These are phyloP conservation scores for Asparagopsis taxiformis DNA, from an alignment of 31 red algal species.

Conservation along the genomic window DNA sequence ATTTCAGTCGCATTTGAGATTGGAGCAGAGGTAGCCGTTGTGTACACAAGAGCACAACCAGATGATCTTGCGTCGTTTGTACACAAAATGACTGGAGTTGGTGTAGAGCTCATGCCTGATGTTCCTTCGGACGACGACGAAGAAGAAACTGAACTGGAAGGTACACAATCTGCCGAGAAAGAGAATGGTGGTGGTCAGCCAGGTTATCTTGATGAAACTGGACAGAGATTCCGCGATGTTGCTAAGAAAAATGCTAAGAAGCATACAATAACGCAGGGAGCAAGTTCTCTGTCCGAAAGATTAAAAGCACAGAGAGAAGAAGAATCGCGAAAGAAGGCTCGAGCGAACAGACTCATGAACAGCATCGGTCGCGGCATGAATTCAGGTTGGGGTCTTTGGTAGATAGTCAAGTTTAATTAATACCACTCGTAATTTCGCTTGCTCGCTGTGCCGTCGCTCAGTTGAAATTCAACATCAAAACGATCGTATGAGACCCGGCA, in stretches of 20 bases:
- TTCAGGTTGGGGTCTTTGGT: slow-evolving; percentile 57
- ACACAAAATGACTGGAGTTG: slow-evolving; percentile 44
- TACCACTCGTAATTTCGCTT: too few relatives aligned
- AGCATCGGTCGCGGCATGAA: slow-evolving; percentile 66
- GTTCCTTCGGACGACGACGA: slow-evolving; percentile 24
- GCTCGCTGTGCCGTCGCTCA: too few relatives aligned
- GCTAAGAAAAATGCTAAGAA: slow-evolving; percentile 67
- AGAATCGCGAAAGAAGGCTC: slow-evolving; percentile 66
- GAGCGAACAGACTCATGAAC: slow-evolving; percentile 57
- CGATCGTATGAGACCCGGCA: too few relatives aligned
- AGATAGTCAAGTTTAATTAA: too few relatives aligned
- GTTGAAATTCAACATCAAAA: too few relatives aligned
- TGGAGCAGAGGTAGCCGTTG: slow-evolving; percentile 74
- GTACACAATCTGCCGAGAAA: slow-evolving; percentile 22
- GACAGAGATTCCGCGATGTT: slow-evolving; percentile 50
- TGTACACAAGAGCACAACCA: slow-evolving; percentile 38
- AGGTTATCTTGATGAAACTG: slow-evolving; percentile 64
- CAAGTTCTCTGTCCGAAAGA: slow-evolving; percentile 54
- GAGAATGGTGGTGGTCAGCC: slow-evolving; percentile 24
- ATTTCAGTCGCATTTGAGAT: slow-evolving; percentile 80
- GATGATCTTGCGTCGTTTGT: slow-evolving; percentile 49
- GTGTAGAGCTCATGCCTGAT: slow-evolving; percentile 24
- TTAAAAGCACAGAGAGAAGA: slow-evolving; percentile 70
- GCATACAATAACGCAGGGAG: slow-evolving; percentile 54
- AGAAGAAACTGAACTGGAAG: slow-evolving; percentile 25